Evolutionary conservation across 2,329 filamentous ascomycete species (phyloP), one percentile per base, ranked within the genome.

Genomic region (Fusarium veterinarium): DNA sequence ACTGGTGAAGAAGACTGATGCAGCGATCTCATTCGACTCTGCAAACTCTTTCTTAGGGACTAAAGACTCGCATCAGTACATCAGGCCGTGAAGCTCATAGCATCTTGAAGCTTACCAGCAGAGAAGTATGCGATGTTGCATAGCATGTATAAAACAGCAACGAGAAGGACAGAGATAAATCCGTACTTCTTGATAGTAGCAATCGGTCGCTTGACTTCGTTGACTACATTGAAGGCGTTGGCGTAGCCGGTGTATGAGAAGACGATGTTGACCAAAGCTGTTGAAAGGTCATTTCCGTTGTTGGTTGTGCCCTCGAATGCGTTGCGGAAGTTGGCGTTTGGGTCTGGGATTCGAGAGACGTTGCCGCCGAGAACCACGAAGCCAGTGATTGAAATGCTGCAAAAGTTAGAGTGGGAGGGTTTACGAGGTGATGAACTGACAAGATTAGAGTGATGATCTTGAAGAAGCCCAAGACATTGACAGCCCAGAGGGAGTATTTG

Each of bases 391-490:
- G 82, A 85, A 60, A 91, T 87, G 68, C 70, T 73, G 2, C 2
- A 0, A 8, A 3, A 0, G 1, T 23, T 1, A 3, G 6, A 10
- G 17, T 5, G 12, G 2, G 2, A 20, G 17, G n/a, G 1, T 31
- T 10, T 1, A 81, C 77, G 16, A 84, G 81, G 19, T 81, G 83
- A 68, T 90, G 4, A 0, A 44, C 71, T 41, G 1, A 73, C 71
- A 92, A 91, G n/a, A 92, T 69, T 9, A 93, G 81, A 0, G 90
- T 91, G 19, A 88, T 74, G 7, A 92, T 77, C 74, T 93, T 93
- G 38, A 92, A 73, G 6, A 84, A 77, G 0, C 90, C 89, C 41
- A 92, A 85, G 11, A 82, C 78, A 68, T 92, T 91, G 14, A 86
- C 85, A 0, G 88, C 76, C 75, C 84, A 84, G 5, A 90, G 84